Base-by-base conservation (phyloP, 805 yeast genomes). In the Sungouiella thailandica region DNA sequence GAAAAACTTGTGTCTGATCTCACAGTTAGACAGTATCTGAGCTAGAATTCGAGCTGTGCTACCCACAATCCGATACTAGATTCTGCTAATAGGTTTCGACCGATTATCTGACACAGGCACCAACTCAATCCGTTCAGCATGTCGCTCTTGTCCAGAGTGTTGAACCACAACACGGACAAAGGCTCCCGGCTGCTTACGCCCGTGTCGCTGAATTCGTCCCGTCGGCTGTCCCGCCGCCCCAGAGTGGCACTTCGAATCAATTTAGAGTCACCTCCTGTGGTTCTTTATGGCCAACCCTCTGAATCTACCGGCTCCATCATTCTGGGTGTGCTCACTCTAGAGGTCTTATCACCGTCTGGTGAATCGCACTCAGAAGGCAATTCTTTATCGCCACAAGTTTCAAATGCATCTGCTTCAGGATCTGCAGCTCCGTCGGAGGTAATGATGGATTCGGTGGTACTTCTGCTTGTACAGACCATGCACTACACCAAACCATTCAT, bases 241-340 rank as follows among this genome's bases (percentile, higher is more conserved):
- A 72, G 74, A 1, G 56, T 73, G 22, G 65, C 71, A 22, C 57
- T 85, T 9, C 53, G 78, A 1, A 70, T 89, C 22, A 68, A 70
- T 24, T 65, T 93, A 15, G 99, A 93, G 53, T 81, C 94, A 2
- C 97, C 97, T 1, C 98, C 99, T 0, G 70, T 89, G 24, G 76
- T 86, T 29, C 62, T 93, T 35, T 90, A 84, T 52, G 98, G 98
- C 0, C 59, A 72, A 1, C 83, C 89, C 3, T 57, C 60, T 7
- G 93, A 85, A 39, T 78, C 93, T 2, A 71, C 94, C 0, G 98
- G 99, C 1, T 83, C 95, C 4, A 69, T 90, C 16, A 62, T 93
- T 22, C 77, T 88, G 22, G 99, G 99, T 0, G 65, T 86, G 7
- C 60, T 93, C 30, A 71, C 72, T 23, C 60, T 93, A 11, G 57